Percentiles rank a stretch among this genome's conserved stretches.
Conservation (phyloP, 345 rosid species). For the rapeseed (Brassica napus) region Da-Ae NC_063447.1:32537001-32537500, state of each 20-base stretch:
- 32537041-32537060: neutral
- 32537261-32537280: slow-evolving; percentile 36
- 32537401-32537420: neutral
- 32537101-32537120: no score
- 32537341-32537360: slow-evolving; percentile 59
- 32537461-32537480: slow-evolving; percentile 49
- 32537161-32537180: neutral
- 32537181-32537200: neutral
- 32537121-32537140: no score
- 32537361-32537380: slow-evolving; percentile 20
- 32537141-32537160: neutral
- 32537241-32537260: slow-evolving; percentile 39
- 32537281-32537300: slow-evolving; percentile 27
- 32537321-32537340: slow-evolving; percentile 82
- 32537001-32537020: neutral
- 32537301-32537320: slow-evolving; percentile 59
- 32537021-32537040: neutral
- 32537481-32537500: slow-evolving; percentile 63
- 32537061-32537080: neutral
- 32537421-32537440: slow-evolving; percentile 87
- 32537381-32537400: slow-evolving; percentile 30
- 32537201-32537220: neutral
- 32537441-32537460: slow-evolving; percentile 71
- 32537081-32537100: neutral
- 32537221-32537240: slow-evolving; percentile 15